Evolutionary conservation across 78 protist species (phyloP).

Genomic region (Dictyostelium capitatum): DNA sequence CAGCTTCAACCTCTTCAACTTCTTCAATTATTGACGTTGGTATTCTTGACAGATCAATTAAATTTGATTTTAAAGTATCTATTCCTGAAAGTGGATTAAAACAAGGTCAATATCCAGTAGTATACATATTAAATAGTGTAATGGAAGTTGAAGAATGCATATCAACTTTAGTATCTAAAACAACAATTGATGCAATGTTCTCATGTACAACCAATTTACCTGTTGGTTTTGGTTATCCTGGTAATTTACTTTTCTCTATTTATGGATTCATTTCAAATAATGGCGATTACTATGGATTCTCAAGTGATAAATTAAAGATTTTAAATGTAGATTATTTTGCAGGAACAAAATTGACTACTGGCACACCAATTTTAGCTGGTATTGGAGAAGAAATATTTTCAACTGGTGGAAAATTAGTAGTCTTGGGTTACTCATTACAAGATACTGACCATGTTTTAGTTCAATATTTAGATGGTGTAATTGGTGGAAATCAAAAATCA

Average conservation of each 20-base stretch:
- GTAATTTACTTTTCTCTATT: background rate
- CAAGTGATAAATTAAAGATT: background rate
- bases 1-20: background rate
- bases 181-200: background rate
- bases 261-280: background rate
- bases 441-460: background rate
- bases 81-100: background rate
- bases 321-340: background rate
- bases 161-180: background rate
- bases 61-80: background rate
- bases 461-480: background rate
- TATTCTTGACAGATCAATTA: background rate
- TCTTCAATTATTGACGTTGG: background rate
- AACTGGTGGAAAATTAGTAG: background rate
- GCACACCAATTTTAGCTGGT: background rate
- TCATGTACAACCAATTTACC: background rate
- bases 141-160: background rate
- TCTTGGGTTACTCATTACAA: background rate
- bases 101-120: background rate
- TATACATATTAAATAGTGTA: background rate
- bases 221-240: background rate
- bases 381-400: background rate
- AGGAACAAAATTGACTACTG: background rate
- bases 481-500: background rate
- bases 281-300: background rate